Evolutionary conservation across 2,329 filamentous ascomycete species (phyloP).

Genomic region (Alternaria sp.): DNA sequence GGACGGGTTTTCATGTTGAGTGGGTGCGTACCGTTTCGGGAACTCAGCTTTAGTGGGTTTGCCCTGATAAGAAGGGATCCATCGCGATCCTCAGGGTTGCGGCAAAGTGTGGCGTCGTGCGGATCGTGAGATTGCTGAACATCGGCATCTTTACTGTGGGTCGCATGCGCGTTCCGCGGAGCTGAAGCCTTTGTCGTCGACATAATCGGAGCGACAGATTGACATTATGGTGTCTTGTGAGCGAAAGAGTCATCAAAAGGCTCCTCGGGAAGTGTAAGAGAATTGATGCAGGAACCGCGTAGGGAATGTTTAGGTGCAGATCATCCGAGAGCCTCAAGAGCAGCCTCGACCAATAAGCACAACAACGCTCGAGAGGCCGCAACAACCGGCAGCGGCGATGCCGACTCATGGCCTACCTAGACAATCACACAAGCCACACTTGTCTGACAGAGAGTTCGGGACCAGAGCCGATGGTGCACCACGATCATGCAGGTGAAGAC

Average conservation of each 20-base stretch:
- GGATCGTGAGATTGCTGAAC: conserved; percentile 4
- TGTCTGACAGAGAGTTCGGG: neutral
- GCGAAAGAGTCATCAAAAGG: neutral
- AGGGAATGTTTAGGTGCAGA: neutral
- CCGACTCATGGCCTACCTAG: neutral
- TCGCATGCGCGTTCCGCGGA: neutral
- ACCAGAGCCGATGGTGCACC: neutral
- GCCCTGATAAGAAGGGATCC: neutral
- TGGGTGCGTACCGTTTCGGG: neutral
- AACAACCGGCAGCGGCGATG: neutral
- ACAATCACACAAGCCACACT: neutral
- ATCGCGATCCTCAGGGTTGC: conserved; percentile 8
- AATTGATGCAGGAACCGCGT: neutral
- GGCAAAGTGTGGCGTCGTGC: conserved; percentile 6
- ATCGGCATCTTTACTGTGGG: conserved; percentile 7
- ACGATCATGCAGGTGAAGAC: neutral
- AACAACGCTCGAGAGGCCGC: neutral
- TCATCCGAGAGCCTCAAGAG: neutral
- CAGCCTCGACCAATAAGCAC: neutral
- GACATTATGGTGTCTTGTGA: neutral
- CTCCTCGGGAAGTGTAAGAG: neutral
- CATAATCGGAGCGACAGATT: neutral
- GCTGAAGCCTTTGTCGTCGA: neutral
- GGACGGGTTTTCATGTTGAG: neutral
- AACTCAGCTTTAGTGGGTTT: neutral